Percentiles rank a stretch among this genome's conserved stretches.
phyloP scores from a whole-genome alignment of 495 filamentous ascomycete species.

The Daldinia decipiens region DNA sequence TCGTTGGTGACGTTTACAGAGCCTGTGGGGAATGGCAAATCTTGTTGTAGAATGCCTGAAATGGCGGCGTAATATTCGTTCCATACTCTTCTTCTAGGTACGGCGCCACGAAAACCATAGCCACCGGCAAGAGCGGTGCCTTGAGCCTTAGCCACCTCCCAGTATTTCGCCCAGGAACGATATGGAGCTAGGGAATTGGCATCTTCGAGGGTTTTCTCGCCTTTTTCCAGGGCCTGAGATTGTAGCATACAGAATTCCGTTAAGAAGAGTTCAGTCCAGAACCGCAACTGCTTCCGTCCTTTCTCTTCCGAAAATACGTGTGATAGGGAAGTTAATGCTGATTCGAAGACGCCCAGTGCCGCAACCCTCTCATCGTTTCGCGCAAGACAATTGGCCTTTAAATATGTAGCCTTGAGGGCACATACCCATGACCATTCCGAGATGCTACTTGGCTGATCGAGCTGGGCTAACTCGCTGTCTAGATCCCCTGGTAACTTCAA shows the following conservation, averaged over 20 bases:
- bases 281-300: conserved; percentile 67
- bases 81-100: conserved; percentile 73
- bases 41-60: conserved; percentile 69
- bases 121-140: conserved; percentile 53
- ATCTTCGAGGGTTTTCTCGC: conserved; percentile 56
- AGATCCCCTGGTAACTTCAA: conserved; percentile 71
- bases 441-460: conserved; percentile 59
- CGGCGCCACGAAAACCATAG: conserved; percentile 57
- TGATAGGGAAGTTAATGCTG: conserved; percentile 68
- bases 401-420: conserved; percentile 77
- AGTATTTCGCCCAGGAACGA: conserved; percentile 70
- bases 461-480: conserved; percentile 59
- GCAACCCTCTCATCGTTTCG: conserved; percentile 62
- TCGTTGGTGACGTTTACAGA: conserved; percentile 52
- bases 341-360: conserved; percentile 70
- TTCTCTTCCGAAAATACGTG: conserved; percentile 55
- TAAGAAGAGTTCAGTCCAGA: conserved; percentile 82
- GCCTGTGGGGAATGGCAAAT: conserved; percentile 60
- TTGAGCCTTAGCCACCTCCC: conserved; percentile 56
- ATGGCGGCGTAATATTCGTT: conserved; percentile 80
- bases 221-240: conserved; percentile 63
- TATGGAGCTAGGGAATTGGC: conserved; percentile 65
- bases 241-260: conserved; percentile 75
- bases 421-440: conserved; percentile 83
- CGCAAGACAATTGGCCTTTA: conserved; percentile 77